Conservation (phyloP, 2,329 filamentous ascomycete species). For the Trichophyton verrucosum region DNA sequence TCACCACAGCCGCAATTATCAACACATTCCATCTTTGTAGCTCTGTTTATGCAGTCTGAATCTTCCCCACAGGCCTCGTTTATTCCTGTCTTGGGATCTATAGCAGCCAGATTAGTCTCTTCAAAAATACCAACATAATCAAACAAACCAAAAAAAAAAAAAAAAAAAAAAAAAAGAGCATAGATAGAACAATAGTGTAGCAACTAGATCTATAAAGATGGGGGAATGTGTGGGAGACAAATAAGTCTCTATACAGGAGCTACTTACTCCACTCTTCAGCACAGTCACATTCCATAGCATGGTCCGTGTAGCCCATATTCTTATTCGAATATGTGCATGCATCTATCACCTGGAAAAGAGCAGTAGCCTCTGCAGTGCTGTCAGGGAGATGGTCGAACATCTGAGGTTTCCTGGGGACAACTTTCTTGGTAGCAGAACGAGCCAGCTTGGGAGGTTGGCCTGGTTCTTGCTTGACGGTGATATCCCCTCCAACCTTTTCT, state of each 20-base stretch:
- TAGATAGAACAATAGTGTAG: too few species aligned
- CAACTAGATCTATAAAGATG: not conserved
- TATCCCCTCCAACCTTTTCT: conserved; percentile 47
- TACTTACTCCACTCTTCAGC: conserved; percentile 83
- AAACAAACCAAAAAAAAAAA: not conserved
- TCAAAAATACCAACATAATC: not conserved
- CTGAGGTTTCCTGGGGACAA: conserved; percentile 47
- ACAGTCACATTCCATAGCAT: conserved; percentile 92
- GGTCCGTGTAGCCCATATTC: conserved; percentile 78
- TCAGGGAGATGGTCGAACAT: conserved; percentile 67
- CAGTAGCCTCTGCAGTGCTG: conserved; percentile 61
- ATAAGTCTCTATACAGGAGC: conserved; percentile 17
- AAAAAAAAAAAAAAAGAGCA: not conserved
- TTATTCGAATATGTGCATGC: conserved; percentile 88
- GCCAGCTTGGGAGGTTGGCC: conserved; percentile 58
- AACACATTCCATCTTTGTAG: conserved; percentile 93
- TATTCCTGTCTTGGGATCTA: conserved; percentile 38
- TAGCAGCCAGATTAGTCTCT: not conserved
- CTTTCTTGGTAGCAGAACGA: conserved; percentile 62
- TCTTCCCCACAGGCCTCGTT: conserved; percentile 91
- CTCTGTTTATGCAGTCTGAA: conserved; percentile 96
- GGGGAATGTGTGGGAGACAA: conserved; percentile 7
- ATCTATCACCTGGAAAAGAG: conserved; percentile 66
- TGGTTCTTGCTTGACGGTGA: conserved; percentile 51
- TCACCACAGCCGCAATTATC: conserved; percentile 76